Conservation (phyloP, 768 basidiomycete species). For the Tubosaeta sp. region DNA sequence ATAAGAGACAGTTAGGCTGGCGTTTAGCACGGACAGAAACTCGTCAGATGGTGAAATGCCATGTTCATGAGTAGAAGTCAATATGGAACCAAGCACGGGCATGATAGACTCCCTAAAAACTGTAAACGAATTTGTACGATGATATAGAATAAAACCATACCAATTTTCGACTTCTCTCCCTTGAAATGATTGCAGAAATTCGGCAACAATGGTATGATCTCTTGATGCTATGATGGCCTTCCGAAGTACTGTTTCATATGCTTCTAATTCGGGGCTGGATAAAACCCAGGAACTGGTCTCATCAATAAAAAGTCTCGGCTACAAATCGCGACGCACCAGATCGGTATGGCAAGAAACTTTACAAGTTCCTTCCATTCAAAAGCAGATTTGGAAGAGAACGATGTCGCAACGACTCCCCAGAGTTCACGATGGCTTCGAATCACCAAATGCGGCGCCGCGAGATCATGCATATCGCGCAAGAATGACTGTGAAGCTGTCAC, state of each 20-base stretch:
- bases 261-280: constrained; percentile 36
- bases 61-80: constrained; percentile 7
- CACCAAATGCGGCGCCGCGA: constrained; percentile 21
- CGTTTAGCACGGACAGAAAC: constrained; percentile 30
- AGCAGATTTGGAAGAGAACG: constrained; percentile 22
- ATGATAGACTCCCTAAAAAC: constrained; percentile 17
- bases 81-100: constrained; percentile 15
- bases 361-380: constrained; percentile 40
- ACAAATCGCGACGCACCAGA: constrained; percentile 35
- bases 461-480: constrained; percentile 31
- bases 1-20: constrained; percentile 34
- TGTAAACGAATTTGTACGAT: constrained; percentile 6
- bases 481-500: constrained; percentile 38
- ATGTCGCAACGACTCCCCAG: constrained; percentile 44
- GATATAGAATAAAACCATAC: constrained; percentile 7
- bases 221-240: constrained; percentile 25
- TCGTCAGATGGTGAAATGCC: constrained; percentile 10
- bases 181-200: constrained; percentile 11
- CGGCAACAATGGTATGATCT: constrained; percentile 6
- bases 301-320: constrained; percentile 1
- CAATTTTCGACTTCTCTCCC: constrained; percentile 18
- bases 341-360: constrained; percentile 44
- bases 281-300: constrained; percentile 42
- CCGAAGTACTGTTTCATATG: constrained; percentile 40
- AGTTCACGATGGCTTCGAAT: constrained; percentile 34